Evolutionary conservation across 257 asterid genomes (phyloP).

Genomic region (Solanum appendiculatum): DNA sequence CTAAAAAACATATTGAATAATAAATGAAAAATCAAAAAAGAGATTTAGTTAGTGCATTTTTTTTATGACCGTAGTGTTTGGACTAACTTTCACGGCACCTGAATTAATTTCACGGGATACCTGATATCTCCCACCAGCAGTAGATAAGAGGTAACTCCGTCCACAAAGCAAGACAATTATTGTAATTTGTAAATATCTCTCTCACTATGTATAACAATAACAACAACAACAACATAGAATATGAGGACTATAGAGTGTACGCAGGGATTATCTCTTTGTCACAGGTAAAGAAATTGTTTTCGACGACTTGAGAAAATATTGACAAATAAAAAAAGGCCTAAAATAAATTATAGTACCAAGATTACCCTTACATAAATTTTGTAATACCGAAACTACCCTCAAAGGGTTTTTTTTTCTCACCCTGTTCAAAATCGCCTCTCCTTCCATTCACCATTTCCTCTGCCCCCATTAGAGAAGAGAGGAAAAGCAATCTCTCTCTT

Average conservation of each 20-base stretch:
- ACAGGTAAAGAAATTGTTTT: background rate
- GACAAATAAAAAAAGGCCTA: background rate
- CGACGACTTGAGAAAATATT: too few relatives aligned
- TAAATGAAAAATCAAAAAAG: background rate
- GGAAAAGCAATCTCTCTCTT: constrained; percentile 10
- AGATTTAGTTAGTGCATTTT: background rate
- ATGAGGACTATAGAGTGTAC: background rate
- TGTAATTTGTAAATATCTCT: background rate
- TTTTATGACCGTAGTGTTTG: too few relatives aligned
- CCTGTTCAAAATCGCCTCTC: background rate
- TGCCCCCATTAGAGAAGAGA: constrained; percentile 40
- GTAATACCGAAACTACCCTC: background rate
- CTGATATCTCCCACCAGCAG: accelerated
- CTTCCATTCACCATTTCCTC: background rate
- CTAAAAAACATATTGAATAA: too few relatives aligned
- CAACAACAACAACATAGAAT: background rate
- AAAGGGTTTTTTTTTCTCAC: constrained; percentile 1
- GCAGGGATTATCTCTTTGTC: background rate
- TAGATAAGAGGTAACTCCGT: background rate
- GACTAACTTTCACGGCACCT: too few relatives aligned
- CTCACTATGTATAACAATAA: background rate
- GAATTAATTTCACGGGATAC: too few relatives aligned
- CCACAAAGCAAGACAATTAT: accelerated
- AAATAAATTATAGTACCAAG: background rate
- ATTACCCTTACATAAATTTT: background rate